A percentile compares a stretch with the other conserved stretches of the same genome.
Evolutionary conservation across 179 eudicot genomes (phyloP).

Genomic region (Vitellaria paradoxa): DNA sequence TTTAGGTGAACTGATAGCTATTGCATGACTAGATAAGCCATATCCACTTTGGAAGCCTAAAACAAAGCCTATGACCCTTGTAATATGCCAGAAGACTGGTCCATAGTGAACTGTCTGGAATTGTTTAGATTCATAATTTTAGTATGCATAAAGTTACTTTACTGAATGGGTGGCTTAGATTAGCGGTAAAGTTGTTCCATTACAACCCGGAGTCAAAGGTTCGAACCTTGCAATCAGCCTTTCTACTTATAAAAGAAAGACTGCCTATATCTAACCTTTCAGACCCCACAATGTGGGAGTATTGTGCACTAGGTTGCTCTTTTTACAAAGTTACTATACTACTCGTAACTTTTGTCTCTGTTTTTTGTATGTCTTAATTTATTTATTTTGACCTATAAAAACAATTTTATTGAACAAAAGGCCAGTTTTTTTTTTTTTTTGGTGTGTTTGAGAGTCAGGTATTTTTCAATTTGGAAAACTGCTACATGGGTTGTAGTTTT

Average conservation of each 20-base stretch:
- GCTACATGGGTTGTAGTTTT: not conserved
- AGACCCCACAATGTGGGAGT: too few relatives aligned
- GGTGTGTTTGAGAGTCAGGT: not conserved
- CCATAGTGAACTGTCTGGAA: not conserved
- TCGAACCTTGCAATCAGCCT: too few relatives aligned
- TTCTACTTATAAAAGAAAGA: too few relatives aligned
- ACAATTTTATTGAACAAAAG: too few relatives aligned
- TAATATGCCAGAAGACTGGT: not conserved
- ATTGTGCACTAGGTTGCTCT: too few relatives aligned
- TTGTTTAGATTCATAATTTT: not conserved
- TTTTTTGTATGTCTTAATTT: not conserved
- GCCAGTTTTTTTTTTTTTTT: too few relatives aligned
- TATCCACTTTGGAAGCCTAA: conserved; percentile 4
- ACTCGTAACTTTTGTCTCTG: not conserved
- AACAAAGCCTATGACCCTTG: not conserved
- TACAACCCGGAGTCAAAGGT: too few relatives aligned
- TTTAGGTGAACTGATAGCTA: not conserved
- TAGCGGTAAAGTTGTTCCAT: too few relatives aligned
- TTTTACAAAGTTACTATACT: too few relatives aligned
- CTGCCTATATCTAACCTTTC: too few relatives aligned
- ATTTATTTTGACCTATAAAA: too few relatives aligned
- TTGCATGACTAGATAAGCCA: conserved; percentile 2
- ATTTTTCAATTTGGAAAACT: not conserved
- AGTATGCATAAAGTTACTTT: not conserved
- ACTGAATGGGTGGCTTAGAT: too few relatives aligned